Evolutionary conservation across 129 eudicot species (phyloP).

Genomic region (Flaveria robusta): DNA sequence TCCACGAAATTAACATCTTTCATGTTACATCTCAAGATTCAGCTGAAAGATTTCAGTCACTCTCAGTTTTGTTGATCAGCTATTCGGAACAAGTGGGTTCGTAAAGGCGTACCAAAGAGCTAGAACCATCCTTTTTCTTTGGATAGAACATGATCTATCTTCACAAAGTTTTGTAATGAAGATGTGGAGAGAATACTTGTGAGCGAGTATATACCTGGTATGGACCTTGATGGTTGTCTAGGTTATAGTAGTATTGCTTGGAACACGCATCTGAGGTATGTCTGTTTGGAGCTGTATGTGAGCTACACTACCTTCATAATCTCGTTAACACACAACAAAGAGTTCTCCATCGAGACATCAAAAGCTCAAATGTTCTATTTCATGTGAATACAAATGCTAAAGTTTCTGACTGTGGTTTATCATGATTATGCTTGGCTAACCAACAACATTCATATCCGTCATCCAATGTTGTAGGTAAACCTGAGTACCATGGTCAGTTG

Average conservation of each 20-base stretch:
- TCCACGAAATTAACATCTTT: background rate
- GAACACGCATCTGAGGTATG: background rate
- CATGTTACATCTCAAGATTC: background rate
- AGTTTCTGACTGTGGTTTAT: background rate
- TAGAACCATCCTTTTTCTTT: background rate
- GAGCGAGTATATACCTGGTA: background rate
- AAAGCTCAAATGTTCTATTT: background rate
- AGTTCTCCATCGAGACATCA: slow-evolving; percentile 11
- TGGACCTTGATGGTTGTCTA: background rate
- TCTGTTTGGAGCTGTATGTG: background rate
- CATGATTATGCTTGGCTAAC: background rate
- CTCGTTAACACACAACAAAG: background rate
- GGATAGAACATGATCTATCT: background rate
- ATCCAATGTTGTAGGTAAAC: background rate
- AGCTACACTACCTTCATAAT: slow-evolving; percentile 11
- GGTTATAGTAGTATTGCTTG: background rate
- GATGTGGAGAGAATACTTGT: background rate
- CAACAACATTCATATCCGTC: background rate
- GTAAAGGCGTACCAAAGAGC: background rate
- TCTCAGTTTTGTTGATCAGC: background rate
- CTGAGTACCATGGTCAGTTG: background rate
- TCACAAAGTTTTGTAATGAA: background rate
- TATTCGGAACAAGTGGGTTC: background rate
- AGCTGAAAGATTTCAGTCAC: background rate
- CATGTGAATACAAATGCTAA: background rate